phyloP scores from a whole-genome alignment of 768 basidiomycete genomes.

The Lactifluus piperatus region DNA sequence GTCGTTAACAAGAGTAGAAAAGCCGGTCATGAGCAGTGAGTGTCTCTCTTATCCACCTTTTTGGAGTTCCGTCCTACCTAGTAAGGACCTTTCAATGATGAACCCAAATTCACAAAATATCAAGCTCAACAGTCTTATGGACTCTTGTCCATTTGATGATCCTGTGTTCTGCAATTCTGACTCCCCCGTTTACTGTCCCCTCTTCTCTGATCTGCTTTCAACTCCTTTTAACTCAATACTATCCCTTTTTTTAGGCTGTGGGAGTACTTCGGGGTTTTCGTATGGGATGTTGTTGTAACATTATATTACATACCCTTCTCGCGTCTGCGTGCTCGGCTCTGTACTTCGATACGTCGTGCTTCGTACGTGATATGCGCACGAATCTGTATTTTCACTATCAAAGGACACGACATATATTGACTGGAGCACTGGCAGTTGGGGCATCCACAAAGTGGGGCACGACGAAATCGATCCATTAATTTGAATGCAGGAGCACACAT shows the following conservation, averaged over 20 bases:
- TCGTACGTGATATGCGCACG: neutral
- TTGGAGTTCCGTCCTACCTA: neutral
- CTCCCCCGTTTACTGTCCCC: neutral
- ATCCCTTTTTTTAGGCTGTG: neutral
- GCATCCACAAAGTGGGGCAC: neutral
- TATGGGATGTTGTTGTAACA: neutral
- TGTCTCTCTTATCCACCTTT: neutral
- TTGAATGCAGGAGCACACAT: neutral
- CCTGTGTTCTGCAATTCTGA: slow-evolving; percentile 38
- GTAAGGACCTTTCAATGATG: slow-evolving; percentile 26
- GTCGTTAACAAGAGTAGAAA: neutral
- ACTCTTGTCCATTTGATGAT: slow-evolving; percentile 34
- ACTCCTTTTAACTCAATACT: neutral
- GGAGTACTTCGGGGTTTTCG: neutral
- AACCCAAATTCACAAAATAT: slow-evolving; percentile 31
- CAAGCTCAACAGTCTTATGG: slow-evolving; percentile 45
- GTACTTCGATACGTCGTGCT: neutral
- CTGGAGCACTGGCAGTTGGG: neutral
- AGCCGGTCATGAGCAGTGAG: neutral
- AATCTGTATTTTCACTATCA: neutral
- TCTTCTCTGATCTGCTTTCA: neutral
- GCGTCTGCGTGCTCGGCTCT: neutral
- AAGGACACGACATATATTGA: neutral
- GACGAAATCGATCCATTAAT: neutral
- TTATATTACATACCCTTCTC: neutral